A percentile compares a stretch with the other conserved stretches of the same genome.
Conservation (phyloP, 139 green algal species). For the Medakamo hakoo region DNA sequence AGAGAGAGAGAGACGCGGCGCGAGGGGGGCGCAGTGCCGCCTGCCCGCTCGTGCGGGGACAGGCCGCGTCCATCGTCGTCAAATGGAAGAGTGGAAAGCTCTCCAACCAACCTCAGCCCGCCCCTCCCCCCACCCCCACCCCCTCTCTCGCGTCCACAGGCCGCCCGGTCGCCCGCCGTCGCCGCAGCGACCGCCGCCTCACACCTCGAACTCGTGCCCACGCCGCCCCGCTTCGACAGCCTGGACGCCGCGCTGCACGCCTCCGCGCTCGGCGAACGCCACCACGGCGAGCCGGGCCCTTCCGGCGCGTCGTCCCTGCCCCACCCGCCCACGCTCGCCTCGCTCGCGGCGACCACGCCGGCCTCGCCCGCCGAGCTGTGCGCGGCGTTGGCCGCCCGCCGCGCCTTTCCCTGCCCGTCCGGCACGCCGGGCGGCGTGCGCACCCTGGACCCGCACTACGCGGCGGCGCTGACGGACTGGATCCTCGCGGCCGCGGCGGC, state of each 20-base stretch:
- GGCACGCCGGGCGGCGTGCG: not conserved
- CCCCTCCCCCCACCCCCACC: not conserved
- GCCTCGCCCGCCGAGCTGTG: not conserved
- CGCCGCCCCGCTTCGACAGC: not conserved
- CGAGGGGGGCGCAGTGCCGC: too few relatives aligned
- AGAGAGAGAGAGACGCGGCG: too few relatives aligned
- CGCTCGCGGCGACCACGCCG: not conserved
- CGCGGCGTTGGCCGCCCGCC: not conserved
- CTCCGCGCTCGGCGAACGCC: too few relatives aligned
- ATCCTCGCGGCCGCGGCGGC: not conserved
- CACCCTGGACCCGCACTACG: not conserved
- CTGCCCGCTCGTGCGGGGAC: too few relatives aligned
- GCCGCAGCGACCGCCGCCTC: not conserved
- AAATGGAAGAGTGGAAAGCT: too few relatives aligned
- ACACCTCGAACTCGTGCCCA: not conserved
- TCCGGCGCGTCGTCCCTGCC: not conserved
- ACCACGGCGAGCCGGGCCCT: not conserved
- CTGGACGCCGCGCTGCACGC: not conserved
- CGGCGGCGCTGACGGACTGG: not conserved
- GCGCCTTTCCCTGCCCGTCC: not conserved
- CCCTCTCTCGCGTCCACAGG: constrained; percentile 1
- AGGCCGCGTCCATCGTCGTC: too few relatives aligned
- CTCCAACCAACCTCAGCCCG: too few relatives aligned
- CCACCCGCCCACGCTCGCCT: not conserved
- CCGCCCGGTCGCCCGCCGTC: too few relatives aligned